Conservation (phyloP, 1,139 yeast genomes). For the Taphrina pruni region DNA sequence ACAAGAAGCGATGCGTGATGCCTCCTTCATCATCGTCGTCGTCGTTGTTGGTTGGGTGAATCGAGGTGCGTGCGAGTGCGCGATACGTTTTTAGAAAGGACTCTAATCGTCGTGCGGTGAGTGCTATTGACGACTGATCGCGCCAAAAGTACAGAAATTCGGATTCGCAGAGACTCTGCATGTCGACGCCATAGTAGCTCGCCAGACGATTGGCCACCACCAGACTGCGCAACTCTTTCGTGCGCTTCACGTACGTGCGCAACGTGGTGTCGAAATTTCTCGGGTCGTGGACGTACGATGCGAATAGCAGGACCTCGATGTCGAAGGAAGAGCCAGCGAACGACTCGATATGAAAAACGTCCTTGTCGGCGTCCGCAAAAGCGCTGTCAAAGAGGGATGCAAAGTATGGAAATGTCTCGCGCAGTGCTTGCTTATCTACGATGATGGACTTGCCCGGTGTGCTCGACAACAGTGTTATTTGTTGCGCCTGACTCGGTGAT, state of each 20-base stretch:
- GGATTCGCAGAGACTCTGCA: neutral
- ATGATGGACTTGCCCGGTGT: neutral
- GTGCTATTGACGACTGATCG: neutral
- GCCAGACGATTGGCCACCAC: conserved; percentile 13
- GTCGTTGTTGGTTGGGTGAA: too few species aligned
- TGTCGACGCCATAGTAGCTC: conserved; percentile 5
- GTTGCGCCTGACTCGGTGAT: neutral
- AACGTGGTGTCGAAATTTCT: neutral
- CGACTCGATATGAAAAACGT: neutral
- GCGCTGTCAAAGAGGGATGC: conserved; percentile 4
- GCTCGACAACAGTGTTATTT: neutral
- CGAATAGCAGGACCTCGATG: conserved; percentile 6
- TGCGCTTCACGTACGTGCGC: neutral
- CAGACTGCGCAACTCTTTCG: conserved; percentile 2
- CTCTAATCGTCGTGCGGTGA: neutral
- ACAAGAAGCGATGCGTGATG: neutral
- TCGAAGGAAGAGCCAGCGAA: neutral
- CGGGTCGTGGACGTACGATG: neutral
- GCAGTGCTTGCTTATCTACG: neutral
- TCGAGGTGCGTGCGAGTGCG: conserved; percentile 4
- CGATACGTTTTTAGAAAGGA: conserved; percentile 9
- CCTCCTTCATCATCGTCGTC: neutral
- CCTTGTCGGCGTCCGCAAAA: conserved; percentile 6
- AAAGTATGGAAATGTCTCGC: conserved; percentile 5
- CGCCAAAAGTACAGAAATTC: neutral